phyloP scores from a whole-genome alignment of 176 grass and related monocot species.

The Panicum miliaceum region DNA sequence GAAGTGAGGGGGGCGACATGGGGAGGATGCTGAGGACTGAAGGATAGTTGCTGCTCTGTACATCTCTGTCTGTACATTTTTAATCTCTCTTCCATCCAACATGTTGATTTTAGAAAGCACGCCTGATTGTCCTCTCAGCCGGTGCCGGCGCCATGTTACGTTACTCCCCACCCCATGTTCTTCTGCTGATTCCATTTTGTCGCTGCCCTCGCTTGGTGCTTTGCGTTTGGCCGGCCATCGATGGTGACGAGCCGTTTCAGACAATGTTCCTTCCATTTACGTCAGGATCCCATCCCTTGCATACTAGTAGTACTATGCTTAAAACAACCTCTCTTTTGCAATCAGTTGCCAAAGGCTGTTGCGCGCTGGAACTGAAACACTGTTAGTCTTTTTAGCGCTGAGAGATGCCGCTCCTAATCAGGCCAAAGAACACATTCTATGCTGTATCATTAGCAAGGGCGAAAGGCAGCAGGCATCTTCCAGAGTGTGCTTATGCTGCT shows the following conservation, averaged over 20 bases:
- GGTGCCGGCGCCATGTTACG: conserved; percentile 37
- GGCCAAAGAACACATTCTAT: background rate
- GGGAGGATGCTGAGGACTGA: background rate
- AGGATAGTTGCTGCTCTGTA: conserved; percentile 63
- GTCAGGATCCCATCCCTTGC: background rate
- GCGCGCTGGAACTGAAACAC: background rate
- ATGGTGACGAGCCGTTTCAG: background rate
- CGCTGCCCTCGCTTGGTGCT: conserved; percentile 13
- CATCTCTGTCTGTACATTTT: conserved; percentile 78
- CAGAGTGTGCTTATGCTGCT: background rate
- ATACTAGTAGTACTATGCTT: too few species aligned
- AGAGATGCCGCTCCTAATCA: conserved; percentile 9
- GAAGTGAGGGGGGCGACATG: background rate
- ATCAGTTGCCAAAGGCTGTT: background rate
- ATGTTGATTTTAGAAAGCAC: conserved; percentile 31
- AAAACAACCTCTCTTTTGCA: background rate
- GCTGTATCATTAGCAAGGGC: background rate
- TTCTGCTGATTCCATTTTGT: conserved; percentile 31
- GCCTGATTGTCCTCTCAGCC: conserved; percentile 18
- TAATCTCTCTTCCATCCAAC: conserved; percentile 50
- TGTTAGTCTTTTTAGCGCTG: background rate
- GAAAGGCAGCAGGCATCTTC: background rate
- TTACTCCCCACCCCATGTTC: background rate
- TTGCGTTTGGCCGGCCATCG: conserved; percentile 12
- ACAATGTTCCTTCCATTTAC: background rate